Evolutionary conservation across 2,329 filamentous ascomycete species (phyloP), one percentile per base, ranked within the genome.

Genomic region (Xylaria digitata): DNA sequence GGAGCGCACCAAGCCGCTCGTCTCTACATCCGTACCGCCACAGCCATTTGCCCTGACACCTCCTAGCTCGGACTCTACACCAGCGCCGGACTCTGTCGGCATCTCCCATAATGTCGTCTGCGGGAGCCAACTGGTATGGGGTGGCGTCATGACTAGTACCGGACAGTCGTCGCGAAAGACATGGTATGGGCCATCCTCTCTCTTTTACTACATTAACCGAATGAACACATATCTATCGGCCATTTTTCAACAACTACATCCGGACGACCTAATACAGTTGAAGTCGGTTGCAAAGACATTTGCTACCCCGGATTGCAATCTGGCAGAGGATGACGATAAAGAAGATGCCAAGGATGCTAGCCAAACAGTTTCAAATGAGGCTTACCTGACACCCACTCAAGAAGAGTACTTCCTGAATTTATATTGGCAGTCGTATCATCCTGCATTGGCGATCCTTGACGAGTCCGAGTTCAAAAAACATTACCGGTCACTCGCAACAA

Each of bases 401-500:
- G 83, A 86, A 72, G 82, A 84, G 53, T 81, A 80, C 52, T 81
- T 85, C 32, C 72, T 86, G 2, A 77, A 78, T 23, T 71, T 84
- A 1, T 86, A 82, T 69, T 86, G 84, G 83, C 78, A 82, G 54
- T 78, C 80, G 0, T 83, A 82, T 62, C 81, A 86, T 60, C 75
- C 74, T 3, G 72, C 79, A 0, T 77, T 77, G 53, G 80, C 80
- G 1, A 79, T 86, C 3, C 64, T 85, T 2, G 78, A 84, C 21
- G 81, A 84, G 65, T 65, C 71, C 3, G 80, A 82, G 40, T 85
- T 85, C 64, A 79, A 76, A 55, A 76, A 76, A 8, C 78, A 84
- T 61, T 83, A 84, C 64, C 73, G 77, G 6, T 81, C 80, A 0
- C 74, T 84, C 7, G 83, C 81, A 79, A 72, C 70, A 8, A 66